These are phyloP conservation scores for Syncephalastrum racemosum DNA, from an alignment of 371 early-diverging fungal species.

Conservation along the genomic window DNA sequence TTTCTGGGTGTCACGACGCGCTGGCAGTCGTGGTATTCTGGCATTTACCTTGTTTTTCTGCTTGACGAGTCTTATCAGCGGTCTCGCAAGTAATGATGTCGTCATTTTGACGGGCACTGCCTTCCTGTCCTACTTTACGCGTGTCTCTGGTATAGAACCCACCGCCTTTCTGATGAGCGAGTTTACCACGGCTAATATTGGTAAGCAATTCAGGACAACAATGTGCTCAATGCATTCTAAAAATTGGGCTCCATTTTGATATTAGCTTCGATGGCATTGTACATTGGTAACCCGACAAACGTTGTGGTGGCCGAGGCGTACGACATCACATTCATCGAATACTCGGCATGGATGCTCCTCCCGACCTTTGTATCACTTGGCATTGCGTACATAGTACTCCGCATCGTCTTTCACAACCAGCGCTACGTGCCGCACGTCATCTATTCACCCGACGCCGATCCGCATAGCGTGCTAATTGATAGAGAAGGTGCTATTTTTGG, in stretches of 20 bases:
- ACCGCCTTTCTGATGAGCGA: conserved; percentile 71
- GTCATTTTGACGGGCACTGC: conserved; percentile 80
- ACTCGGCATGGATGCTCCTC: conserved; percentile 79
- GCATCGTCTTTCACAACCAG: conserved; percentile 27
- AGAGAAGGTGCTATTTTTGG: conserved; percentile 62
- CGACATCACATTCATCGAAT: conserved; percentile 66
- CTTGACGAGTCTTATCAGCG: conserved; percentile 71
- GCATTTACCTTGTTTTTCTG: conserved; percentile 70
- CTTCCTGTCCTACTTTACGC: conserved; percentile 71
- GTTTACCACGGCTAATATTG: conserved; percentile 71
- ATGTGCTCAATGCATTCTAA: not conserved
- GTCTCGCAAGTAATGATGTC: conserved; percentile 80
- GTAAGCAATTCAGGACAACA: conserved; percentile 20
- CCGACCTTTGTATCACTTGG: conserved; percentile 65
- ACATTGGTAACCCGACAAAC: conserved; percentile 86
- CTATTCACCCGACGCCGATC: conserved; percentile 47
- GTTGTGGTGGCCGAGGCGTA: conserved; percentile 82
- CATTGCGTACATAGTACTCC: conserved; percentile 40
- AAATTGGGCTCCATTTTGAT: not conserved
- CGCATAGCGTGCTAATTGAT: conserved; percentile 54
- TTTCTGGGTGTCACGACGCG: conserved; percentile 62
- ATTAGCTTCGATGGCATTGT: conserved; percentile 76
- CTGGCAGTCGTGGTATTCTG: conserved; percentile 55
- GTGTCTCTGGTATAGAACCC: conserved; percentile 59
- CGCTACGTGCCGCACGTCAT: conserved; percentile 51